phyloP scores from a whole-genome alignment of 2,329 filamentous ascomycete species.

The Fusarium brachygibbosum region DNA sequence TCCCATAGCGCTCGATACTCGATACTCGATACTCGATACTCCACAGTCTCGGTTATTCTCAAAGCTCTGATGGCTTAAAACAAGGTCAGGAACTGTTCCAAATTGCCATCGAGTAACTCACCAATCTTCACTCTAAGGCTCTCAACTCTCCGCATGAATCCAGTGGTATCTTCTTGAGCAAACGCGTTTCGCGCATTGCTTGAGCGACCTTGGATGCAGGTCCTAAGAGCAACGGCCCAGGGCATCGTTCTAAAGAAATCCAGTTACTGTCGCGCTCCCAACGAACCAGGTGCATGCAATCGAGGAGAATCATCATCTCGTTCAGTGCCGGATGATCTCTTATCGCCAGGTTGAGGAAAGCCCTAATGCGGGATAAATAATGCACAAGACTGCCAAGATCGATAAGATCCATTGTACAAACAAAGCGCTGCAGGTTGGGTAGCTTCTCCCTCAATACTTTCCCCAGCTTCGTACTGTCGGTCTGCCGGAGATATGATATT shows the following conservation, averaged over 20 bases:
- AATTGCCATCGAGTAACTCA: not conserved
- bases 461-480: not conserved
- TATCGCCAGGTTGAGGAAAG: no score
- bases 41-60: no score
- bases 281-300: not conserved
- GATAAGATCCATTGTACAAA: not conserved
- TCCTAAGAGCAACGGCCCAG: not conserved
- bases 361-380: not conserved
- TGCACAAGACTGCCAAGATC: not conserved
- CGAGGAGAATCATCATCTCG: not conserved
- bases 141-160: not conserved
- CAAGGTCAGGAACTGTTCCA: not conserved
- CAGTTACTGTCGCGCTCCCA: not conserved
- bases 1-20: not conserved
- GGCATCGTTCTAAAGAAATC: not conserved
- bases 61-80: no score
- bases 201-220: not conserved
- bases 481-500: not conserved
- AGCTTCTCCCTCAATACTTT: not conserved
- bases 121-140: no score
- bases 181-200: not conserved
- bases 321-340: not conserved
- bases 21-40: not conserved
- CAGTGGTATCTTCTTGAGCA: not conserved
- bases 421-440: not conserved